A percentile compares a stretch with the other conserved stretches of the same genome.
phyloP scores from a whole-genome alignment of 1,139 yeast species.

The Magnusiomyces starmeri region DNA sequence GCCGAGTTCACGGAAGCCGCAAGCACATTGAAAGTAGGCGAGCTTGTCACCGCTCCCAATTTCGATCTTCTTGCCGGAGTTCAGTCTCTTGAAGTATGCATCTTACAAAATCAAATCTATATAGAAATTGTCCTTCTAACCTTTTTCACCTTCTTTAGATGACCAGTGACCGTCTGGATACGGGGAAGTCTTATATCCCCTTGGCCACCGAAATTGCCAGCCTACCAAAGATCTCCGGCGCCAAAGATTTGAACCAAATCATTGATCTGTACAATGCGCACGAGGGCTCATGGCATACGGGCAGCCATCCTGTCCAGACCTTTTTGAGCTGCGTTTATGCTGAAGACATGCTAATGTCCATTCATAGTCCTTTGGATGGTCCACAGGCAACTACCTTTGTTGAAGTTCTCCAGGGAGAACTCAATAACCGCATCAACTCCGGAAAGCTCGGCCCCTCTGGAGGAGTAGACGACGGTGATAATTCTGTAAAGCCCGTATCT shows the following conservation, averaged over 20 bases:
- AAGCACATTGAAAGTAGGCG: conserved; percentile 25
- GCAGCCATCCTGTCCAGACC: conserved; percentile 34
- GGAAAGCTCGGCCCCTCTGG: neutral
- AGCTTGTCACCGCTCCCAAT: conserved; percentile 26
- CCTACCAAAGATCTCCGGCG: conserved; percentile 23
- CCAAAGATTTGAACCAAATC: conserved; percentile 23
- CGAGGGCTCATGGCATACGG: conserved; percentile 36
- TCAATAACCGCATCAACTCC: conserved; percentile 4
- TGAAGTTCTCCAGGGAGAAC: conserved; percentile 2
- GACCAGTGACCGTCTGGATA: conserved; percentile 36
- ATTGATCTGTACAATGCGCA: conserved; percentile 30
- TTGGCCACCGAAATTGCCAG: conserved; percentile 24
- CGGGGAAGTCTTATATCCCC: conserved; percentile 31
- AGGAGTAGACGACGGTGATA: no score
- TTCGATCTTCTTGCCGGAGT: conserved; percentile 32
- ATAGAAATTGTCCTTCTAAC: neutral
- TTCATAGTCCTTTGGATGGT: conserved; percentile 4
- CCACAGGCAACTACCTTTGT: conserved; percentile 1
- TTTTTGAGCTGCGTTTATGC: conserved; percentile 33
- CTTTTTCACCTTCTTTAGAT: conserved; percentile 18
- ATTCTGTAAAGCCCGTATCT: neutral
- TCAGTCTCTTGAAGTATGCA: conserved; percentile 34
- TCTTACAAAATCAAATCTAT: neutral
- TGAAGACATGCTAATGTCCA: conserved; percentile 28
- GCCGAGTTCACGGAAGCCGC: conserved; percentile 19